Percentiles rank a stretch among this genome's conserved stretches.
phyloP scores from a whole-genome alignment of 202 grass and related monocot species.

The Setaria italica region DNA sequence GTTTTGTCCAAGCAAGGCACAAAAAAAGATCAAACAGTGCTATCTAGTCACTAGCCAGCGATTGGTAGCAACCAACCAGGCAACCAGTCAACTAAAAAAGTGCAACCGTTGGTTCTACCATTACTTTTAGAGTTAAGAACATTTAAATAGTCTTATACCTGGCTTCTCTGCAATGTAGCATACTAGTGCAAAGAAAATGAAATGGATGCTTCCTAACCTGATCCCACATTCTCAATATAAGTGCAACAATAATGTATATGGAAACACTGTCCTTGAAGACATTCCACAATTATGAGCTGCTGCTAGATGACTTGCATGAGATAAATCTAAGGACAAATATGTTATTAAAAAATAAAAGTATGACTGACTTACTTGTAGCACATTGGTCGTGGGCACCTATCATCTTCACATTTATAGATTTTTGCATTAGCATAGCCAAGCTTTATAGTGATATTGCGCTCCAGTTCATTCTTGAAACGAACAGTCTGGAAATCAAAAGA shows the following conservation, averaged over 20 bases:
- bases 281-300: neutral
- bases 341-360: neutral
- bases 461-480: conserved; percentile 97
- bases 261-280: neutral
- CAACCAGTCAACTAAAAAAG: neutral
- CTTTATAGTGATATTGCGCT: conserved; percentile 99
- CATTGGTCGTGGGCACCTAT: conserved; percentile 86
- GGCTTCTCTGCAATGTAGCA: neutral
- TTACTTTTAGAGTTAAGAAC: neutral
- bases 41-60: neutral
- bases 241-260: neutral
- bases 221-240: neutral
- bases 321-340: neutral
- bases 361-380: conserved; percentile 82
- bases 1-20: neutral
- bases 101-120: neutral
- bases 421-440: conserved; percentile 99
- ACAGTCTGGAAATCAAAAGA: conserved; percentile 71
- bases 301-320: conserved; percentile 6
- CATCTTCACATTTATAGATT: conserved; percentile 95
- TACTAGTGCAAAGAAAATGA: neutral
- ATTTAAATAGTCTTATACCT: neutral
- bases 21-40: neutral
- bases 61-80: neutral
- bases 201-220: neutral